These are phyloP conservation scores for Kentomonas sorsogonicus DNA, from an alignment of 208 protist species.

Conservation along the genomic window DNA sequence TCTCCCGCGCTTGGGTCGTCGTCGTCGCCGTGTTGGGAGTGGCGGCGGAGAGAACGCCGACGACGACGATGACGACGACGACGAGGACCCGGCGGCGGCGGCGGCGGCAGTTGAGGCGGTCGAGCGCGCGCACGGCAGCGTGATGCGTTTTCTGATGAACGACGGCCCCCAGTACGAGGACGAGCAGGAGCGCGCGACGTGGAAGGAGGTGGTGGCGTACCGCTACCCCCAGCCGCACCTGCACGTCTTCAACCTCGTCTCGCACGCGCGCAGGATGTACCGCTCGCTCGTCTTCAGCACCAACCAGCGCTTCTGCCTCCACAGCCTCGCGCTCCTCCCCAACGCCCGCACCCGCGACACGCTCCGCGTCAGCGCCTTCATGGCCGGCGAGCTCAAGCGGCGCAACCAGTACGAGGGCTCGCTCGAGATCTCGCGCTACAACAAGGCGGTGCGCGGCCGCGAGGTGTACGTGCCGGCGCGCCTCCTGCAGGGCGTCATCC, in stretches of 20 bases:
- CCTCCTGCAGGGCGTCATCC: conserved; percentile 73
- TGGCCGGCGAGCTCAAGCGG: conserved; percentile 58
- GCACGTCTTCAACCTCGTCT: conserved; percentile 70
- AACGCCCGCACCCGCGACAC: conserved; percentile 25
- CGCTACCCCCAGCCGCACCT: conserved; percentile 42
- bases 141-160: conserved; percentile 58
- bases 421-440: conserved; percentile 73
- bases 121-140: conserved; percentile 16
- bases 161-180: conserved; percentile 57
- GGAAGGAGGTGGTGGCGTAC: conserved; percentile 78
- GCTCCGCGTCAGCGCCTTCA: conserved; percentile 33
- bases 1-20: background rate
- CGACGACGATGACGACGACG: background rate
- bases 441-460: conserved; percentile 29
- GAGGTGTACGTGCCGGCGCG: conserved; percentile 71
- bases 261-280: conserved; percentile 71
- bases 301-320: conserved; percentile 62
- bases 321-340: conserved; percentile 44
- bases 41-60: background rate
- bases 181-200: conserved; percentile 56
- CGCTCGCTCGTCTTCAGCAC: conserved; percentile 71
- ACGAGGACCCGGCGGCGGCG: conserved; percentile 3
- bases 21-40: no score
- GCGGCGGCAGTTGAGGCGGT: background rate
- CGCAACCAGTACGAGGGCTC: conserved; percentile 47